Conservation (phyloP, 73 alveolate species). For the Paraurostyla sp. region DNA sequence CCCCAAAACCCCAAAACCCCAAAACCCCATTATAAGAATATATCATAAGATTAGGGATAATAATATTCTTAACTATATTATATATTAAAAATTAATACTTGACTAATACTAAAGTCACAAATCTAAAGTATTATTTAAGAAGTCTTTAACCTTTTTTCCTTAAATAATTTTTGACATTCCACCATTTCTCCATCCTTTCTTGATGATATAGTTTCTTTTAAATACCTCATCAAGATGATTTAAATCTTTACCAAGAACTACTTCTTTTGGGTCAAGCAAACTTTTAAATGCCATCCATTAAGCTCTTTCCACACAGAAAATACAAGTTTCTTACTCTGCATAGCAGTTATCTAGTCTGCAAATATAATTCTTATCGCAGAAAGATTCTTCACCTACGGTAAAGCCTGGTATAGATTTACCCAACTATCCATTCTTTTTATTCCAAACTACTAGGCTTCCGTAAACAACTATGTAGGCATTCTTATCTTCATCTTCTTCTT, state of each 20-base stretch:
- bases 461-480: slow-evolving; percentile 14
- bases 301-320: background rate
- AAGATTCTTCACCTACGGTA: slow-evolving; percentile 59
- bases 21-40: no score
- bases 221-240: background rate
- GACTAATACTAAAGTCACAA: no score
- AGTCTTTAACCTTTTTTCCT: background rate
- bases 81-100: no score
- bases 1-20: no score
- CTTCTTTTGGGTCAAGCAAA: background rate
- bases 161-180: background rate
- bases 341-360: slow-evolving; percentile 52
- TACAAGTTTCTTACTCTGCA: slow-evolving; percentile 46
- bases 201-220: background rate
- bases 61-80: no score
- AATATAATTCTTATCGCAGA: slow-evolving; percentile 27
- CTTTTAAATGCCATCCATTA: background rate
- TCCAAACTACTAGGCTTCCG: slow-evolving; percentile 45
- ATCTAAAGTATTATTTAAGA: background rate
- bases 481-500: slow-evolving; percentile 51
- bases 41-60: no score
- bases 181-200: slow-evolving; percentile 50
- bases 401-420: slow-evolving; percentile 45
- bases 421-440: slow-evolving; percentile 50
- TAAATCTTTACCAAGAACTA: background rate